Conservation (phyloP, 148 eudicot genomes). For the Dianthus caryophyllus region DNA sequence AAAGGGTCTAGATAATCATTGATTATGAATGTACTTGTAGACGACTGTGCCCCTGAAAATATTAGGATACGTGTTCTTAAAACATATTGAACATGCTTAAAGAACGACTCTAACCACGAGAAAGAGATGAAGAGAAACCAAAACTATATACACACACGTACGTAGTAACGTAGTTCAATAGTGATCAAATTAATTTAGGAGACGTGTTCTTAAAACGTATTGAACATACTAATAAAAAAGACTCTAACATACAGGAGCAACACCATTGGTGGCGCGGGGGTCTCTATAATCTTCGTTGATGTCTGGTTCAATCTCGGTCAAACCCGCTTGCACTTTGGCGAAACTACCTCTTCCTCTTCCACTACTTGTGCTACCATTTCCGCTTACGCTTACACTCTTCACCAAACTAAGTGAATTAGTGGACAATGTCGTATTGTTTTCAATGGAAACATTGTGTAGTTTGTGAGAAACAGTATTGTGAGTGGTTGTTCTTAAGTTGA, state of each 20-base stretch:
- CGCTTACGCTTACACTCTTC: background rate
- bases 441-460: background rate
- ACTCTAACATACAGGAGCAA: conserved; percentile 42
- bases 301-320: conserved; percentile 75
- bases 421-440: conserved; percentile 1
- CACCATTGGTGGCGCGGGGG: conserved; percentile 62
- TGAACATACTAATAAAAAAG: background rate
- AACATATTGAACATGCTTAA: too few relatives aligned
- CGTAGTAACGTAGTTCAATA: too few relatives aligned
- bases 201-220: too few relatives aligned
- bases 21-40: too few relatives aligned
- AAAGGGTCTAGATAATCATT: too few relatives aligned
- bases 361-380: too few relatives aligned
- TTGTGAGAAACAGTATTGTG: background rate
- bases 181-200: too few relatives aligned
- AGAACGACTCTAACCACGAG: too few relatives aligned
- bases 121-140: too few relatives aligned
- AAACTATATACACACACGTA: too few relatives aligned
- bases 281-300: conserved; percentile 78
- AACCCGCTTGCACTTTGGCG: conserved; percentile 38
- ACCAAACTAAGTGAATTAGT: background rate
- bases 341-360: background rate
- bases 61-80: too few relatives aligned
- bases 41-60: too few relatives aligned
- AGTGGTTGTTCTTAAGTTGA: background rate